phyloP scores from a whole-genome alignment of 768 basidiomycete species.

The Clavaria fumosa region DNA sequence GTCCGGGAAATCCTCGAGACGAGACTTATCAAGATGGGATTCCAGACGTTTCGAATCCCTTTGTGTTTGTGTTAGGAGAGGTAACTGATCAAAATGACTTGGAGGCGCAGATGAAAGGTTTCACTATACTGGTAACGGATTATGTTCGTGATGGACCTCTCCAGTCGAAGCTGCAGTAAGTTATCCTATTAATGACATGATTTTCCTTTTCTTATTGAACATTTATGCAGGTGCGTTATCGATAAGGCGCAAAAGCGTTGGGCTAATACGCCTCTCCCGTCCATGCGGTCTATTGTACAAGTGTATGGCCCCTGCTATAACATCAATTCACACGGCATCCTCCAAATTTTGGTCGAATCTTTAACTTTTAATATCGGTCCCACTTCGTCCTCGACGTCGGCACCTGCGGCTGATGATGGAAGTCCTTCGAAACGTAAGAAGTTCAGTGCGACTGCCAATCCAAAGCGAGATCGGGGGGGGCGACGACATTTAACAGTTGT shows the following conservation, averaged over 20 bases:
- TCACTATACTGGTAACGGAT: not conserved
- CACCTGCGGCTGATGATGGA: no score
- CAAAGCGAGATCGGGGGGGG: no score
- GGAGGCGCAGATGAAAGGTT: not conserved
- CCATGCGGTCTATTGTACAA: not conserved
- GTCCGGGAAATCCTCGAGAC: not conserved
- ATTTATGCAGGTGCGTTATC: not conserved
- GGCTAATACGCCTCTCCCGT: not conserved
- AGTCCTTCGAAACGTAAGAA: no score
- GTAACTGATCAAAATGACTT: not conserved
- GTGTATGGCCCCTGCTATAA: not conserved
- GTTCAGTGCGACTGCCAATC: no score
- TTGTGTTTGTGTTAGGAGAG: not conserved
- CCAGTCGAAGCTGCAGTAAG: not conserved
- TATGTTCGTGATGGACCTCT: not conserved
- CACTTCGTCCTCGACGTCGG: no score
- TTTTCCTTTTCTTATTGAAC: not conserved
- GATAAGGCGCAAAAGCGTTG: not conserved
- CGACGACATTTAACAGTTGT: slow-evolving; percentile 30
- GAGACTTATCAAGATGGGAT: not conserved
- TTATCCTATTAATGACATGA: not conserved
- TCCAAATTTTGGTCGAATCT: not conserved
- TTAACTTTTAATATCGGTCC: not conserved
- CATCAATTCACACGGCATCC: not conserved
- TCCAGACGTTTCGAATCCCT: not conserved